phyloP scores from a whole-genome alignment of 2,329 filamentous ascomycete species.

The Aspergillus quadrilineatus region DNA sequence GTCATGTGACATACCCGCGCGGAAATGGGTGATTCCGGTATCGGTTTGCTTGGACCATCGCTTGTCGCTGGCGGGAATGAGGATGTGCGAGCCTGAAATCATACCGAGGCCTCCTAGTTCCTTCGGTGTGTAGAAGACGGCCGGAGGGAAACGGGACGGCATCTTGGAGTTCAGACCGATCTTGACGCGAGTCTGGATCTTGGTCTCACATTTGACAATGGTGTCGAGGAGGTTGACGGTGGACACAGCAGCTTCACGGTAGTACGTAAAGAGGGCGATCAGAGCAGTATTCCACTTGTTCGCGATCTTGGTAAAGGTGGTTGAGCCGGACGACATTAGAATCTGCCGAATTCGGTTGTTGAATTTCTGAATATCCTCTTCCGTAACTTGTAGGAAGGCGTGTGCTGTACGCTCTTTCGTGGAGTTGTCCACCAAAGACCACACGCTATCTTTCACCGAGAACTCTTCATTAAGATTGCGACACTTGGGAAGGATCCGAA shows the following conservation, averaged over 20 bases:
- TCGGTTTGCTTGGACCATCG: slow-evolving; percentile 98
- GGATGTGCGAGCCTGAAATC: slow-evolving; percentile 97
- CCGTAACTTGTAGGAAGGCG: slow-evolving; percentile 95
- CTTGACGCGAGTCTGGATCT: slow-evolving; percentile 98
- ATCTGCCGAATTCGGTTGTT: slow-evolving; percentile 99
- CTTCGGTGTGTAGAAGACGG: slow-evolving; percentile 98
- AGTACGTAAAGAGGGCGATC: slow-evolving; percentile 97
- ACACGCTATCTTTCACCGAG: slow-evolving; percentile 95
- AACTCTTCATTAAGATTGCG: slow-evolving; percentile 96
- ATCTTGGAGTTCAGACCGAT: slow-evolving; percentile 99
- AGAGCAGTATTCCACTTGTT: slow-evolving; percentile 99
- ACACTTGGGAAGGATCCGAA: slow-evolving; percentile 91
- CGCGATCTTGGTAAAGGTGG: slow-evolving; percentile 98
- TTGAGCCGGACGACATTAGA: slow-evolving; percentile 98
- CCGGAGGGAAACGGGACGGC: slow-evolving; percentile 96
- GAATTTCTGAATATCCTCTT: slow-evolving; percentile 97
- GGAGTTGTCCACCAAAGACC: slow-evolving; percentile 94
- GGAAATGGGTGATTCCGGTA: slow-evolving; percentile 93
- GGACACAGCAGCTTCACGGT: slow-evolving; percentile 93
- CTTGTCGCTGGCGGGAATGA: slow-evolving; percentile 96
- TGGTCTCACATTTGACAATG: slow-evolving; percentile 99
- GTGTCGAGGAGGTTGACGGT: slow-evolving; percentile 93
- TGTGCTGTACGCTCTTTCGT: slow-evolving; percentile 96
- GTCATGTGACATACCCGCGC: slow-evolving; percentile 96
- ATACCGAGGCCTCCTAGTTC: slow-evolving; percentile 95